Evolutionary conservation across 2,329 filamentous ascomycete species (phyloP), one percentile per base, ranked within the genome.

Genomic region (Endoconidiophora laricicola): DNA sequence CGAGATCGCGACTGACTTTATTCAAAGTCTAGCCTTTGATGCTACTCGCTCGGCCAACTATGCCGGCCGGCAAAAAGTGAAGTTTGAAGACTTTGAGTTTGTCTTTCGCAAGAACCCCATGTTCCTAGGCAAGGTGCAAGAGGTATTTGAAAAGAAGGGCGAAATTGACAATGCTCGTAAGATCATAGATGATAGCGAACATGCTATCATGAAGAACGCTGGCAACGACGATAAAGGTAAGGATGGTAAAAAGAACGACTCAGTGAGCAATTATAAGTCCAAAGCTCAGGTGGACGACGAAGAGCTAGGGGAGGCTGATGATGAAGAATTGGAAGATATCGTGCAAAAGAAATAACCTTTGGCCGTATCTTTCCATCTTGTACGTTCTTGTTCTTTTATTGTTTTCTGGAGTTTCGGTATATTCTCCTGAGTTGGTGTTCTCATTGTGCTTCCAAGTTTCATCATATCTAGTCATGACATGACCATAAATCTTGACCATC

Each of bases 31-130:
- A 49, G 90, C 85, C 66, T 91, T 94, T 68, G 82, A 86, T 61
- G 90, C 91, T 3, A 86, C 87, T 3, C 79, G 85, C 42, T 81
- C 82, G 48, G 91, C 91, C 0, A 80, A 85, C 63, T 86, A 94
- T 65, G 80, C 84, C 2, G 83, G 87, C 0, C 83, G 91, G 2
- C 86, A 94, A 60, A 98, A 98, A 68, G 87, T 98, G 67, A 98
- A 98, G 65, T 85, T 94, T 60, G 90, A 95, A 60, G 91, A 98
- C 65, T 94, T 98, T 68, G 87, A 93, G 60, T 98, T 94, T 65
- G 86, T 87, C 38, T 77, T 96, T 57, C 78, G 91, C 29, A 78
- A 83, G 56, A 93, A 96, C 60, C 81, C 84, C 6, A 71, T 76
- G 53, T 93, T 94, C 62, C 71, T 96, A 41, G 91, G 91, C 45